These are phyloP conservation scores for Cyberlindnera mrakii DNA, from an alignment of 805 yeast species.

Conservation along the genomic window DNA sequence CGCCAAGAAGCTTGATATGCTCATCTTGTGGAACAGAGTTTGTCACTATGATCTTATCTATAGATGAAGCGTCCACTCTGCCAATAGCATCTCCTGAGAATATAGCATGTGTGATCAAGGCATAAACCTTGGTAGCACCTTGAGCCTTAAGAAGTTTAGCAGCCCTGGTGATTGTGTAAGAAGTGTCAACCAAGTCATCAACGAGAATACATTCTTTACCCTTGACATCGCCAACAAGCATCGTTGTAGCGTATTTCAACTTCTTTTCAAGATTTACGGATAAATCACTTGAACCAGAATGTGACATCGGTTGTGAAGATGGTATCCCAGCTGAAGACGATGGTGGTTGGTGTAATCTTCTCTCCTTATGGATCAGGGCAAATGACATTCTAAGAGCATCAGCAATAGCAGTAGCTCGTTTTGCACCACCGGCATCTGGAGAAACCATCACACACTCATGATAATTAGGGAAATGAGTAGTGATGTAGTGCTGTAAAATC, in stretches of 20 bases:
- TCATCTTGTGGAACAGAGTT: constrained; percentile 84
- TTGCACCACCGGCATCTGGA: constrained; percentile 99
- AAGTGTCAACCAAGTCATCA: constrained; percentile 93
- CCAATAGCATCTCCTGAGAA: constrained; percentile 87
- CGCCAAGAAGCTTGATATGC: constrained; percentile 47
- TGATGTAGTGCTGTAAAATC: constrained; percentile 76
- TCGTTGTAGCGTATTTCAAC: constrained; percentile 64
- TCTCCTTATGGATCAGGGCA: constrained; percentile 93
- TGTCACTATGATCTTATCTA: constrained; percentile 83
- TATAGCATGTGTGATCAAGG: constrained; percentile 87
- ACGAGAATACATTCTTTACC: constrained; percentile 82
- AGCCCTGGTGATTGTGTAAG: constrained; percentile 86
- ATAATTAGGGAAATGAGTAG: constrained; percentile 69
- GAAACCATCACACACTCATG: constrained; percentile 86
- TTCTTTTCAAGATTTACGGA: constrained; percentile 12
- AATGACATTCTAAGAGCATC: constrained; percentile 83
- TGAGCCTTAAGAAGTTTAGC: constrained; percentile 88
- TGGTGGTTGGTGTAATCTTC: constrained; percentile 44
- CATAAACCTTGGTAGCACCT: constrained; percentile 84
- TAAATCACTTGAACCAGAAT: constrained; percentile 3
- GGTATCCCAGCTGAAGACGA: constrained; percentile 21
- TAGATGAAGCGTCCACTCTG: constrained; percentile 57
- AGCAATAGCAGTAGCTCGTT: constrained; percentile 91
- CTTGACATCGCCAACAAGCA: constrained; percentile 93
- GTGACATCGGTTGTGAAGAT: constrained; percentile 13